Percentiles rank a stretch among this genome's conserved stretches.
phyloP scores from a whole-genome alignment of 352 stramenopile genomes.

The Pythium guiyangense region DNA sequence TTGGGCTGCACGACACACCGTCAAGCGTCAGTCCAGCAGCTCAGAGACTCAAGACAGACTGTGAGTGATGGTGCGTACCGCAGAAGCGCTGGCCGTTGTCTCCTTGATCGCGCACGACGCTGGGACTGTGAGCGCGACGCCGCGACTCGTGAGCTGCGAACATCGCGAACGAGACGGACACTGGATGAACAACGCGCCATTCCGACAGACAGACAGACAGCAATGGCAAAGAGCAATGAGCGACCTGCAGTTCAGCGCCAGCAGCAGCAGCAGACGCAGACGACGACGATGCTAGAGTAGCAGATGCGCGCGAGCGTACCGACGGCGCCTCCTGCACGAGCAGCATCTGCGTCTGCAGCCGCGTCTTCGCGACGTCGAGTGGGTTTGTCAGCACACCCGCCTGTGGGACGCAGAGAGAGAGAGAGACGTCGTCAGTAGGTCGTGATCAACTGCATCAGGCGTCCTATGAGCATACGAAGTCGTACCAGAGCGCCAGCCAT shows the following conservation, averaged over 20 bases:
- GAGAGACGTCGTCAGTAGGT: background rate
- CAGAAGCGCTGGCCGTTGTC: slow-evolving; percentile 10
- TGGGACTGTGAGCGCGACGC: slow-evolving; percentile 58
- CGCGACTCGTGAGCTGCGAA: slow-evolving; percentile 63
- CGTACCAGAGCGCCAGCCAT: slow-evolving; percentile 92
- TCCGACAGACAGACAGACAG: background rate
- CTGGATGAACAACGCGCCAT: slow-evolving; percentile 39
- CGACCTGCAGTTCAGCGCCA: slow-evolving; percentile 45
- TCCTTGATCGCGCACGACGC: slow-evolving; percentile 52
- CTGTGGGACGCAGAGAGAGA: slow-evolving; percentile 14
- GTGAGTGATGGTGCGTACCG: background rate
- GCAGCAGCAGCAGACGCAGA: slow-evolving; percentile 9
- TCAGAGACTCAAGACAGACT: background rate
- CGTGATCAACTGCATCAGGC: background rate
- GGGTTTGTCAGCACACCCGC: slow-evolving; percentile 92
- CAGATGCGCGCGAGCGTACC: slow-evolving; percentile 34
- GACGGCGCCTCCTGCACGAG: slow-evolving; percentile 50
- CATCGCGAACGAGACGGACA: slow-evolving; percentile 71
- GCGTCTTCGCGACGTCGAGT: slow-evolving; percentile 98
- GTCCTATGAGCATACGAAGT: background rate
- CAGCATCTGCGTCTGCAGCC: slow-evolving; percentile 93
- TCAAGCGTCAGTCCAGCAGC: background rate
- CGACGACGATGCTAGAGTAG: background rate
- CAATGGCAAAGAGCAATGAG: background rate
- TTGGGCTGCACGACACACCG: slow-evolving; percentile 7